Evolutionary conservation across 164 flowering plant species (phyloP), one percentile per base, ranked within the genome.

Genomic region (Chloranthus sessilifolius): DNA sequence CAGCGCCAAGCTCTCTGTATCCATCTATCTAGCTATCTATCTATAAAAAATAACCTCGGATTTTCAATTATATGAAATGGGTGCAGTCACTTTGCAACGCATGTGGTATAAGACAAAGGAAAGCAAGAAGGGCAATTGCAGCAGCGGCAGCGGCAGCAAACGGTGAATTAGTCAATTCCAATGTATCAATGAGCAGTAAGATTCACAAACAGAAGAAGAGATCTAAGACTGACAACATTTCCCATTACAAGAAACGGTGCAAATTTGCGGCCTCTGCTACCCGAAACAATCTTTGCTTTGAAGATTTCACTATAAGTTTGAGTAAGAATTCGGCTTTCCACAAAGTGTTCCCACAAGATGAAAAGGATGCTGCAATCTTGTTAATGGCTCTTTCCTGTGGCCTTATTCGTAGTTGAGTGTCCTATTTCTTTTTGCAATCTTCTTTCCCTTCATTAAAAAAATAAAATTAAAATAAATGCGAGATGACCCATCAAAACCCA

Each of bases 301-400:
- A 82, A 56, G 85, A 77, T 23, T 70, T 72, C 43, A 52, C 69
- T 19, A n/a, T 69, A 17, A 74, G 60, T 26, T 62, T 78, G 68
- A 72, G 73, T 49, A 73, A 76, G 59, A 66, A 59, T 22, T 65
- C 67, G n/a, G 59, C 74, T 23, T 61, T 64, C 37, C 74, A 80
- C 28, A 56, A 53, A 27, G 77, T 72, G 16, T 80, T 83, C 63
- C 91, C 87, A 15, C 83, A 79, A 46, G 96, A 88, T 42, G 96
- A 88, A 67, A 79, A 75, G 70, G 88, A 88, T 55, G 96, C 88
- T 20, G 96, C 96, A 1, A 74, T 88, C 44, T 68, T 88, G 24
- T 75, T 88, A 30, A 88, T 88, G 96, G 86, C 94, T 57, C 51
- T 88, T 27, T 88, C 96, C 15, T 82, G 62, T 61, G 94, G 86